Base-by-base conservation (phyloP, 2,329 filamentous ascomycete genomes). In the Incumbomyces lentus region DNA sequence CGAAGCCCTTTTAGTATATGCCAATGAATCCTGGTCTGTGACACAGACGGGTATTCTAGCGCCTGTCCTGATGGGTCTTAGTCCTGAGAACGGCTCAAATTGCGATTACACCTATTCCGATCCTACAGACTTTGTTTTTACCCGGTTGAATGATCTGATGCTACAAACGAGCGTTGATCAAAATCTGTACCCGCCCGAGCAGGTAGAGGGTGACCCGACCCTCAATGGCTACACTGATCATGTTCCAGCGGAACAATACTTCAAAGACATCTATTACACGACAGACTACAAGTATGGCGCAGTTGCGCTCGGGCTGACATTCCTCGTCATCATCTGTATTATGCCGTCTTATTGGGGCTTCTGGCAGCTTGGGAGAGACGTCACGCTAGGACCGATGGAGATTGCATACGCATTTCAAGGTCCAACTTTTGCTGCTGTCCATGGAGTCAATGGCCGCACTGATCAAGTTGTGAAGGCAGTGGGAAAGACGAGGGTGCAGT, bases 401-500 rank as follows among this genome's bases (percentile, higher is more conserved):
- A 47, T 56, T 16, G 58, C n/a, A n/a, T n/a, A 55, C 26, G 58
- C 55, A 6, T 58, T 60, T 42, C 40, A 54, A 30, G 55, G 55
- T 19, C 44, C 51, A 8, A 30, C 48, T 14, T 42, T 49, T 12
- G 16, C 37, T 14, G 14, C 40, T 8, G 19, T 32, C 16, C 34
- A 38, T 11, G 14, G 14, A 13, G 36, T n/a, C 6, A 39, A 29
- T 38, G 43, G 40, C 6, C 40, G 22, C 12, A 32, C 40, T 11
- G 40, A 44, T 26, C 14, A 44, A 7, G 40, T 44, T 34, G 31
- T 44, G 12, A 34, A 35, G 14, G 22, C 31, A n/a, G 40, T 22
- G 10, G 40, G 40, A 22, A 12, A 32, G 2, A 14, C 6, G 31
- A 35, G n/a, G 4, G 40, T 44, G 29, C 30, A 34, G 19, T 44